Percentiles rank a stretch among this genome's conserved stretches.
phyloP scores from a whole-genome alignment of 2,329 filamentous ascomycete species.

The Fusarium nurragi region DNA sequence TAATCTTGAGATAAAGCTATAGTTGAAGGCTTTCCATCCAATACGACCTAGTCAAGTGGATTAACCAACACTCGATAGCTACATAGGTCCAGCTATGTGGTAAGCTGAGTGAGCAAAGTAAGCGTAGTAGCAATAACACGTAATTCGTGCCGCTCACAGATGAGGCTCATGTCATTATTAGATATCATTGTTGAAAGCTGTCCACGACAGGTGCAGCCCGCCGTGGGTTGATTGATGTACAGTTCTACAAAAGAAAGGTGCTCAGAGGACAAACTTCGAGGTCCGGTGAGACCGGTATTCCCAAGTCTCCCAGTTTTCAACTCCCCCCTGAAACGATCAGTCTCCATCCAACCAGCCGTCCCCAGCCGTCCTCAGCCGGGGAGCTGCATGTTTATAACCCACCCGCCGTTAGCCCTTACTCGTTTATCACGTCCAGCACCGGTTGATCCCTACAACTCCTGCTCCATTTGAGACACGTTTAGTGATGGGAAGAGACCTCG shows the following conservation, averaged over 20 bases:
- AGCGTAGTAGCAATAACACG: neutral
- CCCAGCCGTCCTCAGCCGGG: conserved; percentile 29
- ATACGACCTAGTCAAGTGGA: too few species aligned
- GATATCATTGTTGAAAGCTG: conserved; percentile 32
- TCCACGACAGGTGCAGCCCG: conserved; percentile 26
- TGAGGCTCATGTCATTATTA: conserved; percentile 3
- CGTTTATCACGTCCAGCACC: conserved; percentile 30
- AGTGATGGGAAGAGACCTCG: conserved; percentile 70
- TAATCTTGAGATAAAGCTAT: neutral
- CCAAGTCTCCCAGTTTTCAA: conserved; percentile 37
- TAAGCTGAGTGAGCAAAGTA: neutral
- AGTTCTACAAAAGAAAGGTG: conserved; percentile 48
- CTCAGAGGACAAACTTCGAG: conserved; percentile 43
- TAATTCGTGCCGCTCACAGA: neutral
- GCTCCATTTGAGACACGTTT: conserved; percentile 44
- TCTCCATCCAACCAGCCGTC: conserved; percentile 43
- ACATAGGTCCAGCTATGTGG: neutral
- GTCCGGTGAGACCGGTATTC: conserved; percentile 36
- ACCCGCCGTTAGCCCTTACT: conserved; percentile 36
- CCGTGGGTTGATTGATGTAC: conserved; percentile 46
- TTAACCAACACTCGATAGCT: too few species aligned
- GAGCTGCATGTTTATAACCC: conserved; percentile 39
- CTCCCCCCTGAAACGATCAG: conserved; percentile 27
- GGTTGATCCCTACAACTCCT: conserved; percentile 21
- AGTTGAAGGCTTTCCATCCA: too few species aligned